Base-by-base conservation (phyloP, 305 asterid genomes). In the Fraxinus latifolia region DNA sequence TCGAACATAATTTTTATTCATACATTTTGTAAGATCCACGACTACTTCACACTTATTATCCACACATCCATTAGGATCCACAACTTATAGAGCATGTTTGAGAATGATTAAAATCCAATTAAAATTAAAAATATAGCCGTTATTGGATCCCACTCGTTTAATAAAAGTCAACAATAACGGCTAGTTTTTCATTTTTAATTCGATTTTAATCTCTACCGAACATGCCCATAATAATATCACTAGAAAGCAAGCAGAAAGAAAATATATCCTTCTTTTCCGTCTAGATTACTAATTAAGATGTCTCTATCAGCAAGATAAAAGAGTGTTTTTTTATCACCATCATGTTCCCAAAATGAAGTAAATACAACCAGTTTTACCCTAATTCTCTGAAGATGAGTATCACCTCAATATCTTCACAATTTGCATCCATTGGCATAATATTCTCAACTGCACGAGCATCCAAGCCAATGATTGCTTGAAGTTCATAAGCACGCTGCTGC, bases 401-500 rank as follows among this genome's bases (percentile, higher is more conserved):
- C 86, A 94, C 99, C 98, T 93, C 97, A 80, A 94, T 81, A 79
- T 96, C 98, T 86, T 92, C 92, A 90, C 95, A 93, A 80, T 94
- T 91, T 72, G 98, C 95, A 89, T 96, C 93, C 88, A 87, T 84
- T 70, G 98, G 96, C 93, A 96, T 90, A 86, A 94, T 88, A 86
- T 87, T 87, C 87, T 89, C 89, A 31, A 91, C 86, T 74, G 91
- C 92, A 74, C 58, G 89, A 79, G 97, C 92, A 89, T 93, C 95
- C 82, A 94, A 88, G 80, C 85, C 81, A 77, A 91, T 85, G 87
- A 96, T 84, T 71, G 96, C 94, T 90, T 94, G 97, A 85, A 94
- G 95, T 87, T 96, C 98, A 84, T 94, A 94, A 74, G 97, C 99
- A 81, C 98, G 98, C 90, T 96, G 99, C 89, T 96, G 99, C 83